These are phyloP conservation scores for Pseudotulostoma volvatum DNA, from an alignment of 495 filamentous ascomycete species.

Conservation along the genomic window DNA sequence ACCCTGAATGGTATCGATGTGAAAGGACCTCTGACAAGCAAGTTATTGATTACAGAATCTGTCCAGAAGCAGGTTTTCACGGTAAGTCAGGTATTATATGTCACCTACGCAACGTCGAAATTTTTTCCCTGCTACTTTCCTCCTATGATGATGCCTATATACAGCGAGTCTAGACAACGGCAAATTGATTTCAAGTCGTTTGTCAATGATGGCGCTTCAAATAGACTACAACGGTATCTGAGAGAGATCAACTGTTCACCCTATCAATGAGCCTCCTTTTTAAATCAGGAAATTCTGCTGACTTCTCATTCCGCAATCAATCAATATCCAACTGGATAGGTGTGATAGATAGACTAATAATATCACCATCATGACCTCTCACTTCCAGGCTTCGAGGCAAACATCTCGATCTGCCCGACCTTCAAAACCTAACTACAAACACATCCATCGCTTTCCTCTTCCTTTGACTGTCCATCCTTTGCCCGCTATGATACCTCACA, in stretches of 20 bases:
- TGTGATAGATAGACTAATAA: not conserved
- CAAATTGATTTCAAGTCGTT: constrained; percentile 60
- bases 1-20: no score
- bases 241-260: constrained; percentile 27
- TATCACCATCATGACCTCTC: not conserved
- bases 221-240: constrained; percentile 99
- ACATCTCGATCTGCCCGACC: constrained; percentile 22
- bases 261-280: no score
- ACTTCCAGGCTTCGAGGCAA: no score
- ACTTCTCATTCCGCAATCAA: no score
- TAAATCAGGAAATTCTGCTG: no score
- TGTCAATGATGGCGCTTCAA: constrained; percentile 54
- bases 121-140: constrained; percentile 1
- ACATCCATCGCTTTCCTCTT: constrained; percentile 62
- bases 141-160: constrained; percentile 32
- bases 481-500: constrained; percentile 76
- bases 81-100: no score
- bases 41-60: no score
- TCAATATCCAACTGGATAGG: constrained; percentile 6
- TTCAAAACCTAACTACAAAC: constrained; percentile 46
- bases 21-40: no score
- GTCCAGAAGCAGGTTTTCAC: no score
- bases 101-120: no score
- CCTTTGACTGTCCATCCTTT: constrained; percentile 69
- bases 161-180: constrained; percentile 30